phyloP scores from a whole-genome alignment of 768 basidiomycete species.

The Boletus subcaerulescens region DNA sequence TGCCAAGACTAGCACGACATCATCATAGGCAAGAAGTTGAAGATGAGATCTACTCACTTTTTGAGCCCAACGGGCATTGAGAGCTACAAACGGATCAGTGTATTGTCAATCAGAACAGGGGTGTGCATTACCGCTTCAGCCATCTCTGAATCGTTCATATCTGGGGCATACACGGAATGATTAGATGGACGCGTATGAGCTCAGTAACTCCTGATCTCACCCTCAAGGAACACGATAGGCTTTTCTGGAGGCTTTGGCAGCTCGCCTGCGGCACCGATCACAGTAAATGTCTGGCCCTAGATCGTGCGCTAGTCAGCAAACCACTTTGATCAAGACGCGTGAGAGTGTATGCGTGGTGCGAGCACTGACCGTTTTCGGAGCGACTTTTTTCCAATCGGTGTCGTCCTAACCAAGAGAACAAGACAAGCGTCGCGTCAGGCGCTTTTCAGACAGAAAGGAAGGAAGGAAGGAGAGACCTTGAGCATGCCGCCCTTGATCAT shows the following conservation, averaged over 20 bases:
- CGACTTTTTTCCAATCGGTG: slow-evolving; percentile 79
- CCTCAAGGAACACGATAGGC: slow-evolving; percentile 82
- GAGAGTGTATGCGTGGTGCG: not conserved
- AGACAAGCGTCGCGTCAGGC: not conserved
- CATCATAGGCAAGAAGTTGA: not conserved
- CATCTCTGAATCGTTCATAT: slow-evolving; percentile 81
- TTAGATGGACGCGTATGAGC: slow-evolving; percentile 8
- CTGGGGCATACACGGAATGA: slow-evolving; percentile 36
- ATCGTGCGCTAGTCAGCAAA: not conserved
- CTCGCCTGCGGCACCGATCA: slow-evolving; percentile 91
- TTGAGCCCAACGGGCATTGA: slow-evolving; percentile 76
- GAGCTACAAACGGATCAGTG: slow-evolving; percentile 43
- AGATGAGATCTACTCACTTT: slow-evolving; percentile 47
- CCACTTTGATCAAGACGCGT: not conserved
- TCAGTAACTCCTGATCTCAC: slow-evolving; percentile 34
- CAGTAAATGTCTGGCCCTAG: slow-evolving; percentile 87
- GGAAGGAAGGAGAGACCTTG: slow-evolving; percentile 52
- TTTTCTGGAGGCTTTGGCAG: slow-evolving; percentile 84
- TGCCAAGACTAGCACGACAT: slow-evolving; percentile 57
- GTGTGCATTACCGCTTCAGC: slow-evolving; percentile 65
- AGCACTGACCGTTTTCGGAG: slow-evolving; percentile 67
- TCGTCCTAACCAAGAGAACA: slow-evolving; percentile 63
- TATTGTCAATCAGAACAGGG: not conserved
- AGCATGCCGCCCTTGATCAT: slow-evolving; percentile 92
- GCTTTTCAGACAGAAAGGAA: not conserved